These are phyloP conservation scores for Annulohypoxylon maeteangense DNA, from an alignment of 495 filamentous ascomycete species.

Conservation along the genomic window DNA sequence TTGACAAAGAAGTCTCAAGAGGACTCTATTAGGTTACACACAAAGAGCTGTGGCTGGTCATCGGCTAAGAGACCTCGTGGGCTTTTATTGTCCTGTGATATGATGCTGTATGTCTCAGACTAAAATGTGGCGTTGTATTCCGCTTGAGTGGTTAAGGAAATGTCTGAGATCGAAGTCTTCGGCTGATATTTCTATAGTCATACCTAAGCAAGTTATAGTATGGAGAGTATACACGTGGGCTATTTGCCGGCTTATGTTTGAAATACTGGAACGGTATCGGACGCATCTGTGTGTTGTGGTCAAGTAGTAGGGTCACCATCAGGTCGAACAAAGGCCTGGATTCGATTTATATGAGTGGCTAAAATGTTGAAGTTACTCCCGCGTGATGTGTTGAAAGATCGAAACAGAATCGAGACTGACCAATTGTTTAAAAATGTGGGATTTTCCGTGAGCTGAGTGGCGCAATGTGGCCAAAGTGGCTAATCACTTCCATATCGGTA, in stretches of 20 bases:
- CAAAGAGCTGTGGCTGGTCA: background rate
- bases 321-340: conserved; percentile 11
- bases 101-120: background rate
- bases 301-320: background rate
- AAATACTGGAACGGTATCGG: background rate
- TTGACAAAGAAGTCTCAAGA: background rate
- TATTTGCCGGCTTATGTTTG: conserved; percentile 3
- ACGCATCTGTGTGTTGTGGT: conserved; percentile 6
- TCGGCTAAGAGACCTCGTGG: background rate
- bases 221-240: conserved; percentile 22
- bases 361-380: conserved; percentile 14
- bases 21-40: background rate
- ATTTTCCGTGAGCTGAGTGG: conserved; percentile 29
- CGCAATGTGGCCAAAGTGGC: conserved; percentile 23
- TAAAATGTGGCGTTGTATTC: background rate
- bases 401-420: conserved; percentile 21
- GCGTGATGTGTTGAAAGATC: conserved; percentile 23
- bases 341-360: background rate
- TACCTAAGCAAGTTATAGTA: background rate
- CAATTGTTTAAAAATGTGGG: conserved; percentile 32
- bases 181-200: background rate
- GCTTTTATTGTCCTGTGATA: background rate
- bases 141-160: background rate
- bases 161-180: conserved; percentile 1
- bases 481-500: conserved; percentile 20